Conservation (phyloP, 1,139 yeast genomes). For the Scheffersomyces illinoinensis region DNA sequence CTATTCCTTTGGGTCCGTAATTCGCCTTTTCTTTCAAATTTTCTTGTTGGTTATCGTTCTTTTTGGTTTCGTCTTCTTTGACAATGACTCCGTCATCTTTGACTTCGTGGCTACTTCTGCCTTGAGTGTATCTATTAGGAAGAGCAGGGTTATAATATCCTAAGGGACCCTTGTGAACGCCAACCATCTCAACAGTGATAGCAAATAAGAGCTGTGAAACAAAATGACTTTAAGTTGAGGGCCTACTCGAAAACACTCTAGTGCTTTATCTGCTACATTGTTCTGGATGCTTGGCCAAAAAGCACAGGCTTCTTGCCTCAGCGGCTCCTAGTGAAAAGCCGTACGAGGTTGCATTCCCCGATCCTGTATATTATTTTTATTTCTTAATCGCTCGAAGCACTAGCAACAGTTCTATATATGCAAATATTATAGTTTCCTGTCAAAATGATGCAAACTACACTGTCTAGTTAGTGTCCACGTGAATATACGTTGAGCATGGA, state of each 20-base stretch:
- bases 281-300: not conserved
- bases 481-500: not conserved
- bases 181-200: not conserved
- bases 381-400: not conserved
- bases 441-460: too few relatives aligned
- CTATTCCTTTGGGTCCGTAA: not conserved
- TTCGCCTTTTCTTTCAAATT: not conserved
- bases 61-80: not conserved
- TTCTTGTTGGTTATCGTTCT: not conserved
- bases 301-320: not conserved
- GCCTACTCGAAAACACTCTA: too few relatives aligned
- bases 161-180: not conserved
- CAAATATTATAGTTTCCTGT: too few relatives aligned
- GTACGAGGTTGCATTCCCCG: not conserved
- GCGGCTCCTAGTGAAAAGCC: not conserved
- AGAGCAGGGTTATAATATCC: not conserved
- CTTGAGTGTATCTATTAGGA: not conserved
- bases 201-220: not conserved
- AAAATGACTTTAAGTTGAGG: not conserved
- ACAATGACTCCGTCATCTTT: not conserved
- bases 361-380: not conserved
- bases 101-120: not conserved
- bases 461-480: not conserved
- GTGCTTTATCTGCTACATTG: not conserved
- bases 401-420: not conserved